Evolutionary conservation across 129 eudicot genomes (phyloP).

Genomic region (Artemisia tridentata): DNA sequence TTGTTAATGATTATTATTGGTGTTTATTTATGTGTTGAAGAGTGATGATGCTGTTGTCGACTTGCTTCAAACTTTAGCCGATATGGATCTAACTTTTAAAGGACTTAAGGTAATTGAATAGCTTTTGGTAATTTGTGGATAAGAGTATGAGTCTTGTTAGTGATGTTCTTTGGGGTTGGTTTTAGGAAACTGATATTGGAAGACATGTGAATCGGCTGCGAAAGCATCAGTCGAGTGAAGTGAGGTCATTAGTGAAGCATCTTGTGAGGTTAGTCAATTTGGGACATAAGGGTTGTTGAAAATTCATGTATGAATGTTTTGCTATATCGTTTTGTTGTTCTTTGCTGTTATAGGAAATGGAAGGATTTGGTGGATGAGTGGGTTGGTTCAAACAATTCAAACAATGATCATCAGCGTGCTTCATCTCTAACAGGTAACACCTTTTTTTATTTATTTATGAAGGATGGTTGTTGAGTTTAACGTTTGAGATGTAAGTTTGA

Average conservation of each 20-base stretch:
- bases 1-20: neutral
- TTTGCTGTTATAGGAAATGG: conserved; percentile 59
- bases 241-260: conserved; percentile 66
- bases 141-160: no score
- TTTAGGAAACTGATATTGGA: conserved; percentile 90
- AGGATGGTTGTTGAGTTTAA: no score
- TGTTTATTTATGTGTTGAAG: conserved; percentile 12
- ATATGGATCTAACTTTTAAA: conserved; percentile 88
- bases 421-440: conserved; percentile 56
- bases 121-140: neutral
- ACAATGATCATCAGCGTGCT: conserved; percentile 21
- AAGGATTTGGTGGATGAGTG: conserved; percentile 95
- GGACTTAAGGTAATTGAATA: conserved; percentile 60
- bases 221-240: conserved; percentile 77
- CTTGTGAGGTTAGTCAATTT: conserved; percentile 64
- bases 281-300: neutral
- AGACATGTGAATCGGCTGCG: conserved; percentile 81
- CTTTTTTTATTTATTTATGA: neutral
- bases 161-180: neutral
- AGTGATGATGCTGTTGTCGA: conserved; percentile 59
- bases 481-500: no score
- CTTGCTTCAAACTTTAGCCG: conserved; percentile 77
- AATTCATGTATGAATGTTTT: neutral
- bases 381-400: conserved; percentile 64
- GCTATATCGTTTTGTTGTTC: neutral